phyloP scores from a whole-genome alignment of 768 basidiomycete genomes.

The Neoboletus subvelutipes region DNA sequence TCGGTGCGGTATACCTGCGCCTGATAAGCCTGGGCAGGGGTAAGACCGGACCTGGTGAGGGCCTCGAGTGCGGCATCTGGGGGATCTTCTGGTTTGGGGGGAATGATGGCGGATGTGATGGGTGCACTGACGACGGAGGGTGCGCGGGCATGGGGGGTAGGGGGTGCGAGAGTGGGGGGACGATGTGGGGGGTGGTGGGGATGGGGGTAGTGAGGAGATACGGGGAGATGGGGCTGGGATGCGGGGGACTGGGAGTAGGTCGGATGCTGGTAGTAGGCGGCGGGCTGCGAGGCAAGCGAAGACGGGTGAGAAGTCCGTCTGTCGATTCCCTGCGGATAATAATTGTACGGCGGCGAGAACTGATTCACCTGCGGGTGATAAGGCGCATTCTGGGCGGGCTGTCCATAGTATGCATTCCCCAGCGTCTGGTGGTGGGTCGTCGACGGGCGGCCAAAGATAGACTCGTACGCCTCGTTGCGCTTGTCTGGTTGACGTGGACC shows the following conservation, averaged over 20 bases:
- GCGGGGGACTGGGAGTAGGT: conserved; percentile 39
- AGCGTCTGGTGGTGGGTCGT: conserved; percentile 47
- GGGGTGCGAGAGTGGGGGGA: conserved; percentile 37
- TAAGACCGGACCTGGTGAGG: conserved; percentile 52
- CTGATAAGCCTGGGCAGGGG: conserved; percentile 80
- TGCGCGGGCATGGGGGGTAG: conserved; percentile 43
- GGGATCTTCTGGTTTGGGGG: conserved; percentile 49
- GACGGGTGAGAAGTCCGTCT: conserved; percentile 48
- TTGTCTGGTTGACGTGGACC: conserved; percentile 69
- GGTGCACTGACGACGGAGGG: conserved; percentile 50
- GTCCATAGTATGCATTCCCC: conserved; percentile 14
- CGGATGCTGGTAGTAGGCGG: conserved; percentile 20
- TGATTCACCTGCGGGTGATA: conserved; percentile 27
- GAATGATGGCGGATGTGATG: conserved; percentile 42
- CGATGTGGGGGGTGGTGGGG: conserved; percentile 24
- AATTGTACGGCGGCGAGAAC: conserved; percentile 40
- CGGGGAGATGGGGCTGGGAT: conserved; percentile 21
- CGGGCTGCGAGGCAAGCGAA: conserved; percentile 33
- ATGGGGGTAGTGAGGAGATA: conserved; percentile 15
- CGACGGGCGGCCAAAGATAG: conserved; percentile 81
- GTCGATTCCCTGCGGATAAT: conserved; percentile 43
- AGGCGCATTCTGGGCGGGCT: conserved; percentile 15
- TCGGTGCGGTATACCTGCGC: conserved; percentile 63
- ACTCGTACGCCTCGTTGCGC: conserved; percentile 79
- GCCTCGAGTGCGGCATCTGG: conserved; percentile 47